Evolutionary conservation across 2,329 filamentous ascomycete species (phyloP).

Genomic region (Neoascochyta sp.): DNA sequence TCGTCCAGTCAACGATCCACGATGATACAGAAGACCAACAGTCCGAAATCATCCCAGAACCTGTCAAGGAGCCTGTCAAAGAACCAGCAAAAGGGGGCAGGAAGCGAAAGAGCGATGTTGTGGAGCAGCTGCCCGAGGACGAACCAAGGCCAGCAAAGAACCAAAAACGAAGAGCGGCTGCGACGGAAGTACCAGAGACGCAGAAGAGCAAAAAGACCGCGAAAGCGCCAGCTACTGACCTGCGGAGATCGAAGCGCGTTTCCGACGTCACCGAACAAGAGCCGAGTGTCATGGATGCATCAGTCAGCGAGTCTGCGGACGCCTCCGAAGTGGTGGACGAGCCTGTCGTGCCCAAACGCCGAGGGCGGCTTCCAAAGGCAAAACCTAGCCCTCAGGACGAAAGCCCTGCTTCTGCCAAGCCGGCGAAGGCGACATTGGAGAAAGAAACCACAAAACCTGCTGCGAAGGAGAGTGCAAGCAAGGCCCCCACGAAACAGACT

Average conservation of each 20-base stretch:
- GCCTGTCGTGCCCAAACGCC: constrained; percentile 18
- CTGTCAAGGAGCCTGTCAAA: constrained; percentile 22
- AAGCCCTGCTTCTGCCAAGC: constrained; percentile 4
- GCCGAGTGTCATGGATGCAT: constrained; percentile 21
- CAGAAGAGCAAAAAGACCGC: constrained; percentile 19
- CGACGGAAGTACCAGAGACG: constrained; percentile 8
- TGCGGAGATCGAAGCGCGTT: constrained; percentile 26
- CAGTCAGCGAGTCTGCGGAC: constrained; percentile 13
- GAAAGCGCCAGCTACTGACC: constrained; percentile 11
- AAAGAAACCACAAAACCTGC: too few relatives aligned
- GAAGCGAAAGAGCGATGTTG: constrained; percentile 29
- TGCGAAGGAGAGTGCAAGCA: constrained; percentile 9
- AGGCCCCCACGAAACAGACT: constrained; percentile 1
- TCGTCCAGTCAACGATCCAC: constrained; percentile 8
- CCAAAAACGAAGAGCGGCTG: constrained; percentile 16
- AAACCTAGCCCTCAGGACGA: constrained; percentile 14
- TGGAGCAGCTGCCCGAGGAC: constrained; percentile 16
- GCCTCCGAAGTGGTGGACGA: constrained; percentile 25
- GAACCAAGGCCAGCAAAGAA: constrained; percentile 12
- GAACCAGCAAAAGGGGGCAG: constrained; percentile 24
- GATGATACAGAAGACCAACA: constrained; percentile 24
- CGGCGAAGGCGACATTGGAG: too few relatives aligned
- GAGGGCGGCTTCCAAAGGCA: constrained; percentile 25
- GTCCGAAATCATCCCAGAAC: constrained; percentile 21
- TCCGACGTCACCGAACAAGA: constrained; percentile 29